phyloP scores from a whole-genome alignment of 192 early-diverging fungal genomes.

The Thamnidium elegans region DNA sequence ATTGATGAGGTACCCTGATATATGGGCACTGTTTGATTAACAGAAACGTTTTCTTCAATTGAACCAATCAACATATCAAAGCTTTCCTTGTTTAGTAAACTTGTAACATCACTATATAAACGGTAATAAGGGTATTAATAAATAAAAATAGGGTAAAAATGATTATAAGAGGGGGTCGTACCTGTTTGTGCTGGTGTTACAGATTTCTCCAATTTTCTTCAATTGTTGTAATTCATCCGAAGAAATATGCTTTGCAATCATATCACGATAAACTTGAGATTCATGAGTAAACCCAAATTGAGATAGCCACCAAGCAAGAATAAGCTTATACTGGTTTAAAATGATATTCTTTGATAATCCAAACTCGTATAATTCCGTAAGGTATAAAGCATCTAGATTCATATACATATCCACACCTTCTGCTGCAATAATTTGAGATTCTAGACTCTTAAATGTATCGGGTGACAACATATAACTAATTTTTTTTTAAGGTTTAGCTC shows the following conservation, averaged over 20 bases:
- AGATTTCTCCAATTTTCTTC: constrained; percentile 45
- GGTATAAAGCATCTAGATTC: constrained; percentile 57
- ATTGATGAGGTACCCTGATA: too few species aligned
- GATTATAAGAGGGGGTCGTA: too few species aligned
- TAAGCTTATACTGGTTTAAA: constrained; percentile 86
- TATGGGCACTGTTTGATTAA: too few species aligned
- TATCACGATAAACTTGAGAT: constrained; percentile 76
- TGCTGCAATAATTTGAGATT: background rate
- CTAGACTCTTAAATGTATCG: constrained; percentile 40
- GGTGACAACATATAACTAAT: constrained; percentile 53
- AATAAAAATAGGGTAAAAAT: too few species aligned
- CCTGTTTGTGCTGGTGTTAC: too few species aligned
- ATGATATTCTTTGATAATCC: constrained; percentile 52
- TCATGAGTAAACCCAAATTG: constrained; percentile 75
- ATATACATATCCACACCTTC: constrained; percentile 35
- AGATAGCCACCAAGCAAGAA: constrained; percentile 75
- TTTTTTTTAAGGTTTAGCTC: background rate
- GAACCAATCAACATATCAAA: constrained; percentile 5
- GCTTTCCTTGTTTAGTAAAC: background rate
- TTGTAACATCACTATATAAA: constrained; percentile 5
- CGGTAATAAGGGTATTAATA: too few species aligned
- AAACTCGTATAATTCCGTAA: constrained; percentile 86
- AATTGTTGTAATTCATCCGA: constrained; percentile 68
- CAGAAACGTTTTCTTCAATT: background rate
- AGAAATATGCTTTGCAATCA: constrained; percentile 65